Evolutionary conservation across 2,329 filamentous ascomycete genomes (phyloP).

Genomic region (Curvularia sp.): DNA sequence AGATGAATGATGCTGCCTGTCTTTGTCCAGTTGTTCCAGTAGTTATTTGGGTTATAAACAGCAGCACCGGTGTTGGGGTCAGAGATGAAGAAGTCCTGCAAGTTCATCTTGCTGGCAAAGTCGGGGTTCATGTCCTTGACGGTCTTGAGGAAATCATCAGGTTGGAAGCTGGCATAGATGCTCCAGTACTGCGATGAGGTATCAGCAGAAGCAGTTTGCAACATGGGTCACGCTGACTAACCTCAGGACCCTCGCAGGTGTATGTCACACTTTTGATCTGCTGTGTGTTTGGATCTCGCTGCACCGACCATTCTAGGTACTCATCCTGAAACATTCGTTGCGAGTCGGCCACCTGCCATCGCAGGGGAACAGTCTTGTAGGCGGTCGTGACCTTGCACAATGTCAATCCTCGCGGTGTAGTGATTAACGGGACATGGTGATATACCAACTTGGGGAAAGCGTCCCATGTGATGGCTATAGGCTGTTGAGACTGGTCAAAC

Average conservation of each 20-base stretch:
- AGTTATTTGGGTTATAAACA: neutral
- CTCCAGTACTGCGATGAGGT: neutral
- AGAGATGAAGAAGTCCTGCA: neutral
- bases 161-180: neutral
- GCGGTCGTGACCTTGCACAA: too few relatives aligned
- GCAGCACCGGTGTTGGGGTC: neutral
- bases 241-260: neutral
- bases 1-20: neutral
- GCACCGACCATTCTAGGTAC: neutral
- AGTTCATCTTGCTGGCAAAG: neutral
- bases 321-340: neutral
- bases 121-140: neutral
- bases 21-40: neutral
- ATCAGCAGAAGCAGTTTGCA: neutral
- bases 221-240: neutral
- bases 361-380: too few relatives aligned
- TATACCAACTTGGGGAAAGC: too few relatives aligned
- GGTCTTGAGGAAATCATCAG: neutral
- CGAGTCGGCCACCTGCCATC: too few relatives aligned
- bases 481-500: too few relatives aligned
- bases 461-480: too few relatives aligned
- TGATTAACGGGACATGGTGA: too few relatives aligned
- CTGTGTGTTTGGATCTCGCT: neutral
- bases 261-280: neutral
- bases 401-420: too few relatives aligned